A percentile compares a stretch with the other conserved stretches of the same genome.
phyloP scores from a whole-genome alignment of 2,329 filamentous ascomycete species.

The Venturia aucupariae region DNA sequence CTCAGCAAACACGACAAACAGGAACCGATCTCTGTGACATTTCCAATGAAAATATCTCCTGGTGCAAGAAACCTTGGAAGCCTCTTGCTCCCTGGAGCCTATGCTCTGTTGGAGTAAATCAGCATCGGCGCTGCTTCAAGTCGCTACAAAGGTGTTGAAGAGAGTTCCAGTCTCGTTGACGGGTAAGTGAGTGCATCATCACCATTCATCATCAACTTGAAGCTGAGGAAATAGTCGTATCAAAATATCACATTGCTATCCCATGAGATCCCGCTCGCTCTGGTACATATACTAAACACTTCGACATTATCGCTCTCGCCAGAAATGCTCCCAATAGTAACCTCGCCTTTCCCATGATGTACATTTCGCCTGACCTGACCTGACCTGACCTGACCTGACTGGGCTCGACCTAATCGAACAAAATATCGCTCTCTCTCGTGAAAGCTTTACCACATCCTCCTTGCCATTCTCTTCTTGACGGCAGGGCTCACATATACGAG shows the following conservation, averaged over 20 bases:
- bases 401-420: background rate
- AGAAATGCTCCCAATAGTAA: background rate
- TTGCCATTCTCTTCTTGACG: slow-evolving; percentile 12
- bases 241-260: background rate
- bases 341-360: background rate
- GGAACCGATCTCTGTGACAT: too few species aligned
- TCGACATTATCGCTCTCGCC: background rate
- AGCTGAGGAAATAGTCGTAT: too few species aligned
- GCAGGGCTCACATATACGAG: slow-evolving; percentile 14
- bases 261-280: background rate
- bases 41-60: too few species aligned
- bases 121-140: too few species aligned
- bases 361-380: background rate
- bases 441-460: background rate
- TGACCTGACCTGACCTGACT: background rate
- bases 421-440: background rate
- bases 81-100: too few species aligned
- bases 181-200: too few species aligned
- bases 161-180: too few species aligned
- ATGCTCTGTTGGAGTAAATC: too few species aligned
- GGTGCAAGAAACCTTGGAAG: too few species aligned
- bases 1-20: too few species aligned
- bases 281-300: background rate
- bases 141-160: too few species aligned
- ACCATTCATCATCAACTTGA: too few species aligned